These are phyloP conservation scores for Globisporangium nunn DNA, from an alignment of 352 stramenopile species.

Conservation along the genomic window DNA sequence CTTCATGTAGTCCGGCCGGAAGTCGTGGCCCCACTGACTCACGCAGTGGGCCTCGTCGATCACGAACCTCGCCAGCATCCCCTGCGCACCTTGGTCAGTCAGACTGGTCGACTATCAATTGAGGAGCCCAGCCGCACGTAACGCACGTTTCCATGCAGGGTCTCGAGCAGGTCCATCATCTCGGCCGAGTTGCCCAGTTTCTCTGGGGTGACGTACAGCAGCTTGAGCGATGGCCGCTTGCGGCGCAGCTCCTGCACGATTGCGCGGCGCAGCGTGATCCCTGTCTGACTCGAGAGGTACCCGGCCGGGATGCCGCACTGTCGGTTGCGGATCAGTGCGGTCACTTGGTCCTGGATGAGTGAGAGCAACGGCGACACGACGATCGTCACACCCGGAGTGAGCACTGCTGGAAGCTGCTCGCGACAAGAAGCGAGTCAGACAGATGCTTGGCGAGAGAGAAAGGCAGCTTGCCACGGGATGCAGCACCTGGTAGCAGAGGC, in stretches of 20 bases:
- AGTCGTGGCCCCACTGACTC: slow-evolving; percentile 88
- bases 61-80: slow-evolving; percentile 90
- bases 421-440: not conserved
- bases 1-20: slow-evolving; percentile 90
- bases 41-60: slow-evolving; percentile 92
- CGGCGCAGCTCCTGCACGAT: slow-evolving; percentile 84
- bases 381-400: slow-evolving; percentile 81
- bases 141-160: slow-evolving; percentile 36
- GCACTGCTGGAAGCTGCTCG: slow-evolving; percentile 37
- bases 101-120: not conserved
- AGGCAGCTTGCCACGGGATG: slow-evolving; percentile 3
- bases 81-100: slow-evolving; percentile 11
- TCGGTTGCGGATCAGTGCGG: slow-evolving; percentile 59
- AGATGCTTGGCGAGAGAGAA: not conserved
- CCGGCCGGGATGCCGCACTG: slow-evolving; percentile 53
- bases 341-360: slow-evolving; percentile 93
- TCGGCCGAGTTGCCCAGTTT: slow-evolving; percentile 81
- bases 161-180: slow-evolving; percentile 61
- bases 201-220: slow-evolving; percentile 95
- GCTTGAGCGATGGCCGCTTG: slow-evolving; percentile 51
- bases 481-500: slow-evolving; percentile 89
- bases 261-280: slow-evolving; percentile 45
- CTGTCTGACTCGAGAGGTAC: slow-evolving; percentile 74
- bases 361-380: slow-evolving; percentile 92
- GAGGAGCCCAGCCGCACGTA: not conserved